Evolutionary conservation across 352 stramenopile species (phyloP), one percentile per base, ranked within the genome.

Genomic region (Globisporangium alternatum): DNA sequence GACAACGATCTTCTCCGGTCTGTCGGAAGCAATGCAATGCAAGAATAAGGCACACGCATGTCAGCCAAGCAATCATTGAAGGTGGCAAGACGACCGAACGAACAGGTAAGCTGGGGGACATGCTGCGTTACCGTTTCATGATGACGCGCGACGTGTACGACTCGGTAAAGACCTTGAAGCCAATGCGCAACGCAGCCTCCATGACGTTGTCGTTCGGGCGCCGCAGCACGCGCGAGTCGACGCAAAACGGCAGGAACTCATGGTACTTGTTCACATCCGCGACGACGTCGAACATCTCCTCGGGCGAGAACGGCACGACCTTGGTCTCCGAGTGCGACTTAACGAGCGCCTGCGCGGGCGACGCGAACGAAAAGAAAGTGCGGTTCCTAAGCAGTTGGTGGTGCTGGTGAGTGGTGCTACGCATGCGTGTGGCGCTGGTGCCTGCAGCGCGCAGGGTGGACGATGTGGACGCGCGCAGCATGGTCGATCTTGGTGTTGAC

Each of bases 161-260:
- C 68, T 94, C 86, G 31, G 86, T 91, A 58, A 94, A 94, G 51
- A 94, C 78, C 28, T 89, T 83, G 64, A 94, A 94, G 48, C 86
- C 86, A 13, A 94, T 71, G 19, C 77, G 74, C 53, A 94, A 63
- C 25, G 73, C 74, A 19, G 86, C 86, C 56, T 94, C 86, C 83
- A 92, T 92, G 30, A 91, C 81, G 51, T 92, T 91, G 31, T 86
- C 80, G 39, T 89, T 90, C 21, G 81, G 78, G 2, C 73, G 72
- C 25, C 83, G 75, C 63, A 94, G 70, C 60, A 94, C 80, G 37
- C 76, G 74, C 35, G 86, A 94, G 56, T 91, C 76, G 31, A 91
- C 83, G 56, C 86, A 94, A 65, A 94, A 94, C 39, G 86, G 86
- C 45, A 94, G 66, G 65, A 94, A 94, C 60, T 90, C 77, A 59